Evolutionary conservation across 2,329 filamentous ascomycete species (phyloP).

Genomic region (Graphiopsis chlorocephala): DNA sequence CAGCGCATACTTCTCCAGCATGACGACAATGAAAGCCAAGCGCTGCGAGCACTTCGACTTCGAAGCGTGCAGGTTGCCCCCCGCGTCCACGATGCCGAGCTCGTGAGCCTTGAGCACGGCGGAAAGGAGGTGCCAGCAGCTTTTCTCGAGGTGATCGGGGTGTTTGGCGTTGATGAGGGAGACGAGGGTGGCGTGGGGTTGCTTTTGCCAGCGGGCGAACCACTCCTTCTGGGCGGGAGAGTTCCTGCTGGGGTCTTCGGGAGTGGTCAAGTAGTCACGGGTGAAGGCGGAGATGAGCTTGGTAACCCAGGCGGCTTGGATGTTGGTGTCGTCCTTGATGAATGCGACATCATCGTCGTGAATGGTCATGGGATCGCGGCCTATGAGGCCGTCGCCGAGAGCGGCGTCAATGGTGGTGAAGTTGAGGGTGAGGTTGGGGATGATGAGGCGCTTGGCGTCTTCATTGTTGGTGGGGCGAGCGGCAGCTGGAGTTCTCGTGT

Average conservation of each 20-base stretch:
- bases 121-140: conserved; percentile 4
- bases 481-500: neutral
- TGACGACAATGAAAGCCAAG: neutral
- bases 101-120: conserved; percentile 1
- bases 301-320: neutral
- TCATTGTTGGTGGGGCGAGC: neutral
- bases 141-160: neutral
- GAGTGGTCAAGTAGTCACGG: neutral
- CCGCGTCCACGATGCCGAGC: neutral
- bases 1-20: neutral
- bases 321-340: neutral
- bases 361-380: neutral
- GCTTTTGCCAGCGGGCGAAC: conserved; percentile 1
- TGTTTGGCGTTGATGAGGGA: neutral
- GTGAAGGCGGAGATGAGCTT: neutral
- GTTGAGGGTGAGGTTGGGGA: neutral
- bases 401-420: neutral
- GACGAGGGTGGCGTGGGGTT: neutral
- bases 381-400: neutral
- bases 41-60: conserved; percentile 1
- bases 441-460: neutral
- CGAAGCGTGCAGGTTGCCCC: neutral
- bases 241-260: neutral
- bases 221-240: neutral
- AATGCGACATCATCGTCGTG: neutral